Evolutionary conservation across 2,329 filamentous ascomycete species (phyloP).

Genomic region (Botrytis deweyae): DNA sequence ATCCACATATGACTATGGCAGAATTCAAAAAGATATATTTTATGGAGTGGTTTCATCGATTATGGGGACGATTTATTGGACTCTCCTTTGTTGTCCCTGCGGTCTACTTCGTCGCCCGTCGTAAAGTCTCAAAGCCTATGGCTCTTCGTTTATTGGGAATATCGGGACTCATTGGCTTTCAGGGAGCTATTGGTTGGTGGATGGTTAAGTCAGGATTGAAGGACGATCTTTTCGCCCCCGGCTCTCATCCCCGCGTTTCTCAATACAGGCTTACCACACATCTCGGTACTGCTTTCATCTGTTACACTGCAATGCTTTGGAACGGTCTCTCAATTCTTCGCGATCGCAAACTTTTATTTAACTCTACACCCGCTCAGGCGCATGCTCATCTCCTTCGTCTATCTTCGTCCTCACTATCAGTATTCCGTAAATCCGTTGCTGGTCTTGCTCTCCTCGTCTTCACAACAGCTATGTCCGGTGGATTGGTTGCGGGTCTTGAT

Average conservation of each 20-base stretch:
- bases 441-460: slow-evolving; percentile 77
- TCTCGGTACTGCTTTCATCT: slow-evolving; percentile 84
- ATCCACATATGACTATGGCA: slow-evolving; percentile 85
- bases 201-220: slow-evolving; percentile 98
- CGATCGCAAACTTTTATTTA: slow-evolving; percentile 64
- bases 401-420: slow-evolving; percentile 62
- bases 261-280: slow-evolving; percentile 93
- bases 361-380: slow-evolving; percentile 59
- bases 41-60: slow-evolving; percentile 96
- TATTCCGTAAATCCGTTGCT: slow-evolving; percentile 72
- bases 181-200: slow-evolving; percentile 97
- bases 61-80: slow-evolving; percentile 92
- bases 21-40: slow-evolving; percentile 99
- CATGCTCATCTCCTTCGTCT: slow-evolving; percentile 61
- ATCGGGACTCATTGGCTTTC: slow-evolving; percentile 85
- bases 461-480: slow-evolving; percentile 88
- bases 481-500: slow-evolving; percentile 89
- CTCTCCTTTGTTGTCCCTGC: slow-evolving; percentile 86
- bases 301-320: slow-evolving; percentile 92
- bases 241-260: slow-evolving; percentile 85
- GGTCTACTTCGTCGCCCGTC: slow-evolving; percentile 79
- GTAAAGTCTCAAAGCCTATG: slow-evolving; percentile 76
- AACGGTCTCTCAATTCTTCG: slow-evolving; percentile 83
- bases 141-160: slow-evolving; percentile 77
- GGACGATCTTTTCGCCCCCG: slow-evolving; percentile 90